Conservation (phyloP, 257 asterid genomes). For the Coffea eugenioides region DNA sequence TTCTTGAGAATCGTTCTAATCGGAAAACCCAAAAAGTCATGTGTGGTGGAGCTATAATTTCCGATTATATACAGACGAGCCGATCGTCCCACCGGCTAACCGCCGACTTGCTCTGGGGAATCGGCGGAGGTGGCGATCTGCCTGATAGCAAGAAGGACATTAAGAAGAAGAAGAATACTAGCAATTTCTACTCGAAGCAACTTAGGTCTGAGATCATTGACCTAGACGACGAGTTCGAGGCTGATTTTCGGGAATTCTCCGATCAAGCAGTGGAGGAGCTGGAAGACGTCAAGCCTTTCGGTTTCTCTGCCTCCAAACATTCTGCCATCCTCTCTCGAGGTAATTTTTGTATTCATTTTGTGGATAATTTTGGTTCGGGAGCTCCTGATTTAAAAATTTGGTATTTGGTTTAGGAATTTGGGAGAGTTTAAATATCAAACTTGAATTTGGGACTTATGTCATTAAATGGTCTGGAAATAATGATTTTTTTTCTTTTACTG, state of each 20-base stretch:
- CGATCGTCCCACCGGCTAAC: slow-evolving; percentile 65
- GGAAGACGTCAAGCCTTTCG: slow-evolving; percentile 45
- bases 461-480: no score
- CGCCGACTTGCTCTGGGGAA: slow-evolving; percentile 80
- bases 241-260: slow-evolving; percentile 66
- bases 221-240: slow-evolving; percentile 73
- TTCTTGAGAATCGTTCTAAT: neutral
- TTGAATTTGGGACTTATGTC: no score
- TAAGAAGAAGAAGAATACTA: slow-evolving; percentile 42
- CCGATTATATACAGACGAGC: slow-evolving; percentile 55
- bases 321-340: slow-evolving; percentile 23
- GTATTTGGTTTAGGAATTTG: neutral
- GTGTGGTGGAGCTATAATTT: slow-evolving; percentile 95
- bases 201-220: slow-evolving; percentile 50
- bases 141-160: slow-evolving; percentile 13
- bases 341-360: slow-evolving; percentile 6
- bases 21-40: slow-evolving; percentile 22
- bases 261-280: slow-evolving; percentile 46
- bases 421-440: no score
- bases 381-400: neutral
- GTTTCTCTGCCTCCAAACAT: slow-evolving; percentile 47
- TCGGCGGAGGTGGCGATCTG: slow-evolving; percentile 40
- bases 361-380: neutral
- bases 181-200: slow-evolving; percentile 46
- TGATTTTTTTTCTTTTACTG: no score